Evolutionary conservation across 139 green algal species (phyloP).

Genomic region (Chlorella sp.): DNA sequence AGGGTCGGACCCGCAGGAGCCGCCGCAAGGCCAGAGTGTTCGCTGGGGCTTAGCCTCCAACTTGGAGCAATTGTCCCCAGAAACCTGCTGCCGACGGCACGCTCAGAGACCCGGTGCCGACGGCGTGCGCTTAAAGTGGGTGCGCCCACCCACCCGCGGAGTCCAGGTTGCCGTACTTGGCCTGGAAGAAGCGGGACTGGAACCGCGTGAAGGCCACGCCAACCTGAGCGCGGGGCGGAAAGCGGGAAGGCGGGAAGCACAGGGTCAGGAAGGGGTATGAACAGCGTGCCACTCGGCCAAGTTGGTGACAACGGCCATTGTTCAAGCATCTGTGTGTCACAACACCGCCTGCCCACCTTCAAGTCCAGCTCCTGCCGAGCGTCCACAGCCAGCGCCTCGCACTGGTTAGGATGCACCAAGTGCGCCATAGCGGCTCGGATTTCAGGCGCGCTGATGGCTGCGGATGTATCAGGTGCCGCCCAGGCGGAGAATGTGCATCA

Average conservation of each 20-base stretch:
- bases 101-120: too few species aligned
- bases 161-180: slow-evolving; percentile 92
- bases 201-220: slow-evolving; percentile 88
- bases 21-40: not conserved
- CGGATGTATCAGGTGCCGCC: too few species aligned
- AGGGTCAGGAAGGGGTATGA: not conserved
- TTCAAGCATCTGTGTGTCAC: too few species aligned
- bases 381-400: slow-evolving; percentile 86
- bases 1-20: too few species aligned
- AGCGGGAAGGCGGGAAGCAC: too few species aligned
- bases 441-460: slow-evolving; percentile 77
- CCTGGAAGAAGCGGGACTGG: slow-evolving; percentile 85
- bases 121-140: too few species aligned
- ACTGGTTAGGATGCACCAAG: slow-evolving; percentile 80
- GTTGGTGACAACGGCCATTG: too few species aligned
- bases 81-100: too few species aligned
- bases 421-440: slow-evolving; percentile 82
- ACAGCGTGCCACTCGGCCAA: too few species aligned
- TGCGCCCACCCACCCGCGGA: not conserved
- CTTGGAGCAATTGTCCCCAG: too few species aligned
- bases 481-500: not conserved
- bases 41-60: too few species aligned
- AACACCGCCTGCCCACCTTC: slow-evolving; percentile 40
- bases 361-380: slow-evolving; percentile 86
- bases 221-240: slow-evolving; percentile 33